Evolutionary conservation across 2,329 filamentous ascomycete species (phyloP).

Genomic region (Cadophora luteo-olivacea): DNA sequence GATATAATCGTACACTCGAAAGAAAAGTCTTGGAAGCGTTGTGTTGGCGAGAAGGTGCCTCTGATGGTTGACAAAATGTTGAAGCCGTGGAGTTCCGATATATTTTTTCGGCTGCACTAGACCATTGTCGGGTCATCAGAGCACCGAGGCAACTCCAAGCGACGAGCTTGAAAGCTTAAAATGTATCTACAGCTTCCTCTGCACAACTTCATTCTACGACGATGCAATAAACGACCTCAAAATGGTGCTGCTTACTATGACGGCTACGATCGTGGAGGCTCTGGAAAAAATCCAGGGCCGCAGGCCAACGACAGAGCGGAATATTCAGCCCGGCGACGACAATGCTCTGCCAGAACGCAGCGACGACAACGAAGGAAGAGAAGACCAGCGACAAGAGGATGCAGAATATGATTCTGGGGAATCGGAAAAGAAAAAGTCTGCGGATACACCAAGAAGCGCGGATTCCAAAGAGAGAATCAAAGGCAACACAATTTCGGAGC

Average conservation of each 20-base stretch:
- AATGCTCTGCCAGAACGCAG: background rate
- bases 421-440: background rate
- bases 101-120: slow-evolving; percentile 38
- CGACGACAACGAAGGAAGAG: background rate
- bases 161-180: slow-evolving; percentile 27
- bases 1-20: slow-evolving; percentile 20
- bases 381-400: background rate
- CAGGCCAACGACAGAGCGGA: slow-evolving; percentile 4
- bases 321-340: background rate
- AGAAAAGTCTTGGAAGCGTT: background rate
- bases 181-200: background rate
- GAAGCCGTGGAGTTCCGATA: slow-evolving; percentile 35
- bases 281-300: slow-evolving; percentile 50
- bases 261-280: slow-evolving; percentile 68
- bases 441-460: background rate
- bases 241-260: slow-evolving; percentile 85
- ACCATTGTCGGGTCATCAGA: slow-evolving; percentile 33
- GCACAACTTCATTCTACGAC: slow-evolving; percentile 15
- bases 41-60: background rate
- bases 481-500: slow-evolving; percentile 46
- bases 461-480: background rate
- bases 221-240: slow-evolving; percentile 27
- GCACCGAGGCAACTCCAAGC: slow-evolving; percentile 30
- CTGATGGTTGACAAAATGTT: slow-evolving; percentile 17
- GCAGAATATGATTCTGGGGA: background rate